phyloP scores from a whole-genome alignment of 2,329 filamentous ascomycete genomes.

The Penicillium sp. region DNA sequence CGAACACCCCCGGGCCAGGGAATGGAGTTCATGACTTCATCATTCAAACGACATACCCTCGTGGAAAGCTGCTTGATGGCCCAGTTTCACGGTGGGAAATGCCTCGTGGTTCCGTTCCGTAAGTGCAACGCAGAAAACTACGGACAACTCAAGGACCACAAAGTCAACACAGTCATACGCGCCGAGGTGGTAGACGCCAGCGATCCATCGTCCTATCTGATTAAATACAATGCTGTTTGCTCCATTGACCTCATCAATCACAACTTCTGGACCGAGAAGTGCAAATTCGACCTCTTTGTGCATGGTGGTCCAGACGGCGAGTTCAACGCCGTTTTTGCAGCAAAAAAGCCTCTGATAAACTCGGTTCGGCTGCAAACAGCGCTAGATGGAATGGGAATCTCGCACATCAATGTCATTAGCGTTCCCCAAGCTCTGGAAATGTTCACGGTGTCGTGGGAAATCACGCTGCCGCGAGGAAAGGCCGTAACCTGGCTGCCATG shows the following conservation, averaged over 20 bases:
- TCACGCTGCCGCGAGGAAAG: conserved; percentile 12
- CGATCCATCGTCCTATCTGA: background rate
- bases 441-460: conserved; percentile 31
- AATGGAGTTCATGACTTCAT: conserved; percentile 32
- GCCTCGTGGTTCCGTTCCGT: conserved; percentile 31
- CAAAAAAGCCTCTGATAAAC: conserved; percentile 11
- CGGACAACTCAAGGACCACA: conserved; percentile 33
- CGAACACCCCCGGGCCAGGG: conserved; percentile 27
- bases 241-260: conserved; percentile 30
- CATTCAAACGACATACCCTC: conserved; percentile 27
- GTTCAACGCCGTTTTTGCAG: conserved; percentile 23
- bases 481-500: conserved; percentile 29
- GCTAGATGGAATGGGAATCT: conserved; percentile 16
- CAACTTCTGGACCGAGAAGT: conserved; percentile 33
- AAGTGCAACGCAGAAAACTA: conserved; percentile 28
- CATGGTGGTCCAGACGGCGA: conserved; percentile 33
- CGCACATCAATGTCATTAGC: conserved; percentile 27
- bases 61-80: conserved; percentile 33
- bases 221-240: conserved; percentile 33
- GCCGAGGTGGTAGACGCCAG: conserved; percentile 3
- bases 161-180: conserved; percentile 19
- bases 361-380: conserved; percentile 21
- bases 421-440: conserved; percentile 23
- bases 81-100: conserved; percentile 26
- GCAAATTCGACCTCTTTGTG: conserved; percentile 30